Base-by-base conservation (phyloP, 345 rosid genomes). In the Eucalyptus sp. region DNA sequence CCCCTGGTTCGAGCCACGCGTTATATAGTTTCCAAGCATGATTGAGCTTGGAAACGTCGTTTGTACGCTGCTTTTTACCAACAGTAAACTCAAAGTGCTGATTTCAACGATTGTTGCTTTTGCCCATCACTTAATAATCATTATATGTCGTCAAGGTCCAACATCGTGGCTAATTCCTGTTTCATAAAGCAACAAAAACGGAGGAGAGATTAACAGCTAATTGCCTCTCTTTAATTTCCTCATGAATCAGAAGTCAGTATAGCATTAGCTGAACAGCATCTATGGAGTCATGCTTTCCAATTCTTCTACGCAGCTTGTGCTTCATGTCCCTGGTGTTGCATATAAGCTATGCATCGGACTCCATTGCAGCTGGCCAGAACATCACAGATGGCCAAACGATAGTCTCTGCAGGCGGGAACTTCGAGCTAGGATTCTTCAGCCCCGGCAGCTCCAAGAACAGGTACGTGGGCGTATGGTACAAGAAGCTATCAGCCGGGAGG, bases 341-440 rank as follows among this genome's bases (percentile, higher is more conserved):
- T 48, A 76, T 18, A 11, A 11, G 88, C 80, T 62, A 37, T 31
- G 86, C 90, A 18, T 10, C 6, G 29, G 88, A 89, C 88, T 66
- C 71, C 71, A 89, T 89, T 13, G 25, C 68, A 6, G 43, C 86
- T 13, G 43, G 48, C 54, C 86, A 51, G 66, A 22, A 85, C 86
- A 43, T 89, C 68, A 71, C 56, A 71, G 90, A 87, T 24, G 88
- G 76, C 44, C 88, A 89, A 22, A 90, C 89, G 9, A 49, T 90
- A 24, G 79, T 88, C 46, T 90, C 91, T 1, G 15, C 90, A 1
- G 60, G 80, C 1, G 89, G 79, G 71, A 54, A 16, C n/a, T 93
- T 91, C 37, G 93, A 90, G 89, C 90, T 93, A 6, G 94, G 94
- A 7, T 91, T 93, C 89, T 93, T 93, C 88, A 29, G 71, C 48